Base-by-base conservation (phyloP, 2,329 filamentous ascomycete genomes). In the Microcyclospora pomicola region DNA sequence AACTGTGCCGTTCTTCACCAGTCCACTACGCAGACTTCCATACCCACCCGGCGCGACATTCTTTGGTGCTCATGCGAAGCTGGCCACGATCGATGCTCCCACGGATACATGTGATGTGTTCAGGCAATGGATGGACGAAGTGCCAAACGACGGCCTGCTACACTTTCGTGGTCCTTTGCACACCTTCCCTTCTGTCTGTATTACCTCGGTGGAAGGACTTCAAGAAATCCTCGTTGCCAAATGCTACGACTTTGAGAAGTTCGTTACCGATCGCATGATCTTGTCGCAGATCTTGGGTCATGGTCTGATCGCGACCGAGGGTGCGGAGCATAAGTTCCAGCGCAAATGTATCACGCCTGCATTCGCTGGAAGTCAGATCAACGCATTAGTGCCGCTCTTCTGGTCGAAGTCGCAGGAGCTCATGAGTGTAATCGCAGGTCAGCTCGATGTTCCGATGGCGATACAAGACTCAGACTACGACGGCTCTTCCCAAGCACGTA, bases 11-110 rank as follows among this genome's bases (percentile, higher is more conserved):
- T 14, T n/a, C 12, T 36, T 36, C 24, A n/a, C 27, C 5, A 27
- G 15, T 16, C 72, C 72, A 4, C 46, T 77, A 36, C 64, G 68
- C 41, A 57, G 72, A 46, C 53, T 77, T 33, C 72, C 72, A 2
- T 55, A 59, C 9, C 69, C 70, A 2, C 47, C 57, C 33, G 48
- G 45, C 14, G 44, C 40, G 2, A 48, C 53, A 28, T 42, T 56
- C 15, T 31, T 63, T 2, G 43, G 58, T 11, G 61, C 61, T 2
- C 53, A 62, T 27, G 10, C 15, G 12, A 19, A 24, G 19, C 19
- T 24, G 19, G 19, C 30, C 27, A 6, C 15, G 7, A 28, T 13
- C 27, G 15, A 15, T 6, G 4, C 24, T 36, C 30, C 39, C 24
- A 9, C 54, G 62, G 1, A 53, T 59, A 0, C 53, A 52, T 6